phyloP scores from a whole-genome alignment of 129 eudicot species.

The Flaveria linearis region DNA sequence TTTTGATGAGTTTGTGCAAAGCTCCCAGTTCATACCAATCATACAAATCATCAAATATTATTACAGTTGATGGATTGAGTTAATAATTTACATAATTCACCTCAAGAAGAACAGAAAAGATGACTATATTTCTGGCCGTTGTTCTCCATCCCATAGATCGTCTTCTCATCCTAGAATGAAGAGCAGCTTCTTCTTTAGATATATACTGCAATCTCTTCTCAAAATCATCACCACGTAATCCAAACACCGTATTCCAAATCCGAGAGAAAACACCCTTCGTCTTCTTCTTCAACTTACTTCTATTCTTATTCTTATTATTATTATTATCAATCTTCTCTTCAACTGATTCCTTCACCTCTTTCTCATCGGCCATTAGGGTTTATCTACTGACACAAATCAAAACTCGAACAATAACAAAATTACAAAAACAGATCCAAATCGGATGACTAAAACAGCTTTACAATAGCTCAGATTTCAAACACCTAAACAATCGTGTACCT shows the following conservation, averaged over 20 bases:
- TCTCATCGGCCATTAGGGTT: conserved; percentile 37
- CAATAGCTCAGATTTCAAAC: too few relatives aligned
- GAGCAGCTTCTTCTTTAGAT: conserved; percentile 75
- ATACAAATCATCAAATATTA: neutral
- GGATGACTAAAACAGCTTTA: too few relatives aligned
- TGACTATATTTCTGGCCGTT: conserved; percentile 53
- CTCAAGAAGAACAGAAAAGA: conserved; percentile 73
- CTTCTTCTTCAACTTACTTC: conserved; percentile 28
- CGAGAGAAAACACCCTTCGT: conserved; percentile 65
- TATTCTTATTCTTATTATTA: conserved; percentile 22
- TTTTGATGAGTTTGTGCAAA: neutral
- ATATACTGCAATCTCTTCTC: conserved; percentile 72
- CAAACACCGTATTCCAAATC: conserved; percentile 63
- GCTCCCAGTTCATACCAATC: too few relatives aligned
- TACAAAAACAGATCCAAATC: too few relatives aligned
- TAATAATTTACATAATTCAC: conserved; percentile 30
- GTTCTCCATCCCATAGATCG: conserved; percentile 58
- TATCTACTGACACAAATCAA: conserved; percentile 13
- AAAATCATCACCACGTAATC: conserved; percentile 63
- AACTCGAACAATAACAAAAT: too few relatives aligned
- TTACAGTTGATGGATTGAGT: neutral
- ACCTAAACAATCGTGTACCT: too few relatives aligned
- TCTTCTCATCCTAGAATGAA: conserved; percentile 62
- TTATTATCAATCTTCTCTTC: neutral
- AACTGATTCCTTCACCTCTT: conserved; percentile 17